Base-by-base conservation (phyloP, 148 eudicot genomes). In the Fallopia convolvulus region DNA sequence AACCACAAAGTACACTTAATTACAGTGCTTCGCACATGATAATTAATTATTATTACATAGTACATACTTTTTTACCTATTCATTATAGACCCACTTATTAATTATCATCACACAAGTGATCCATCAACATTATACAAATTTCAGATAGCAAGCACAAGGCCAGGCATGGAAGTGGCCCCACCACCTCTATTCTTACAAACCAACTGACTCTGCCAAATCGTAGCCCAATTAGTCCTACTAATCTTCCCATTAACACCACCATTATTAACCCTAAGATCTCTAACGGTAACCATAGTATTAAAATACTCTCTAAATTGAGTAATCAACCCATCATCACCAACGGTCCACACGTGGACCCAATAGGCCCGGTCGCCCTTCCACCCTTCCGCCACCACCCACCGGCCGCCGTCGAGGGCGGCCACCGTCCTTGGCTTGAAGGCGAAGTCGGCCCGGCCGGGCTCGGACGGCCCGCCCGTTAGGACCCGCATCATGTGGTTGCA, bases 271-370 rank as follows among this genome's bases (percentile, higher is more conserved):
- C 89, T 80, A 17, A 91, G 77, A 47, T 93, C 92, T 21, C 80
- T 84, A 21, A 93, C 93, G 0, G 89, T 85, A 21, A 93, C 89
- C 87, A 88, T 86, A 0, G 98, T 91, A 48, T 93, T 93, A 66
- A 93, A 93, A 53, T 93, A 91, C 81, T 93, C 98, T 11, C 98
- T 84, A 10, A 91, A 85, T 58, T 91, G 93, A 8, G 85, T 87
- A 12, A 91, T 89, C 0, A 78, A n/a, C 18, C 93, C 96, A 77
- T 77, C 87, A 41, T 84, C 84, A 8, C n/a, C 20, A 4, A 93
- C 77, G 20, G 93, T 91, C 97, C 97, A 93, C 0, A 89, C 97
- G 33, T 92, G 97, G 41, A 93, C 98, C 98, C 98, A 93, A 76
- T 93, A 93, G 1, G 84, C 84, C 21, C 85, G 82, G 1, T 85